phyloP scores from a whole-genome alignment of 352 stramenopile species.

The Salisapilia sapeloensis region DNA sequence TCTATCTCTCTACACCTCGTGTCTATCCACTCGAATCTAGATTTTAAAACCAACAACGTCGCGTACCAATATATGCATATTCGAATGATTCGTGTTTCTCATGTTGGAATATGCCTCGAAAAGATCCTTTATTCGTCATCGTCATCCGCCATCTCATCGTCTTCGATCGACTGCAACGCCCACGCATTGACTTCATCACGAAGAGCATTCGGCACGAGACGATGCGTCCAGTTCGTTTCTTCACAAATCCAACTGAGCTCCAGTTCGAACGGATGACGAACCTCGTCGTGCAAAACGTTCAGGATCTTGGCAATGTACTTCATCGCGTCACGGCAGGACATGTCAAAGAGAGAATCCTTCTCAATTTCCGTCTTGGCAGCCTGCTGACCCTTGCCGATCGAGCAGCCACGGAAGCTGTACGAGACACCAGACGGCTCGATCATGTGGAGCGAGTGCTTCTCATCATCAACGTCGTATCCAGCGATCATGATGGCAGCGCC shows the following conservation, averaged over 20 bases:
- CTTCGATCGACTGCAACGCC: constrained; percentile 73
- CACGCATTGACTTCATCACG: constrained; percentile 74
- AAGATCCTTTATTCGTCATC: constrained; percentile 78
- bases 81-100: too few relatives aligned
- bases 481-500: constrained; percentile 91
- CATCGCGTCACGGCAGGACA: constrained; percentile 91
- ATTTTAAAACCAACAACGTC: too few relatives aligned
- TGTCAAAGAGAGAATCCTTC: constrained; percentile 92
- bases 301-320: constrained; percentile 98
- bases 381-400: constrained; percentile 95
- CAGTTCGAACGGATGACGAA: constrained; percentile 96
- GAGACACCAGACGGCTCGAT: constrained; percentile 87
- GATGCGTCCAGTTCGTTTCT: constrained; percentile 91
- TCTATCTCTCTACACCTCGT: constrained; percentile 6
- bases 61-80: too few relatives aligned
- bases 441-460: constrained; percentile 83
- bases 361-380: constrained; percentile 98
- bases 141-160: constrained; percentile 79
- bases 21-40: too few relatives aligned
- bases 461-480: constrained; percentile 88
- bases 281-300: constrained; percentile 91
- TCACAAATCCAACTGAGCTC: constrained; percentile 97
- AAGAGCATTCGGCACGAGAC: constrained; percentile 83
- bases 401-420: constrained; percentile 92
- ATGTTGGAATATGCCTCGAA: too few relatives aligned